Evolutionary conservation across 352 stramenopile genomes (phyloP).

Genomic region (Globisporangium recalcitrans): DNA sequence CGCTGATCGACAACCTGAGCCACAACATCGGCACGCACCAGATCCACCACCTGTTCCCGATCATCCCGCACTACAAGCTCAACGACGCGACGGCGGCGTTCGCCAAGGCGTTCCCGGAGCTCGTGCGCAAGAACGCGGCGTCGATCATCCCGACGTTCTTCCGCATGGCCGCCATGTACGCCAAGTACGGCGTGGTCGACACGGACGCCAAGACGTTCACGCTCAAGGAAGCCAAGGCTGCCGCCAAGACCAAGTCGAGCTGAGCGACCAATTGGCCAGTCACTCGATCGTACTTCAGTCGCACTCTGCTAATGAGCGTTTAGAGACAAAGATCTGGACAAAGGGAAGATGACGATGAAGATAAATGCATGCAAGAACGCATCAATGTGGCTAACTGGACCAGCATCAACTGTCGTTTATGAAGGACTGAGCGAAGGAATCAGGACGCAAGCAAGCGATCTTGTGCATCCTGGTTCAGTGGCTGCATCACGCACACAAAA

Average conservation of each 20-base stretch:
- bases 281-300: background rate
- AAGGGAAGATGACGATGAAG: background rate
- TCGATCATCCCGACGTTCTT: conserved; percentile 66
- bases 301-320: no score
- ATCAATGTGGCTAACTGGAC: background rate
- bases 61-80: conserved; percentile 86
- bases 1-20: conserved; percentile 77
- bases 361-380: background rate
- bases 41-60: conserved; percentile 84
- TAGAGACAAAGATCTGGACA: no score
- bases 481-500: background rate
- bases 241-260: conserved; percentile 21
- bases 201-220: conserved; percentile 60
- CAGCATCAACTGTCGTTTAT: background rate
- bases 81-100: conserved; percentile 57
- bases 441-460: no score
- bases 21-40: conserved; percentile 87
- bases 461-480: background rate
- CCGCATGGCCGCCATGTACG: conserved; percentile 55
- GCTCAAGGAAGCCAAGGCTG: conserved; percentile 49
- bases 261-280: background rate
- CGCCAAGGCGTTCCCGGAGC: conserved; percentile 59
- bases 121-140: conserved; percentile 63
- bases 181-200: conserved; percentile 66
- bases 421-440: no score